These are phyloP conservation scores for Plenodomus tracheiphilus DNA, from an alignment of 2,329 filamentous ascomycete genomes.

Conservation along the genomic window DNA sequence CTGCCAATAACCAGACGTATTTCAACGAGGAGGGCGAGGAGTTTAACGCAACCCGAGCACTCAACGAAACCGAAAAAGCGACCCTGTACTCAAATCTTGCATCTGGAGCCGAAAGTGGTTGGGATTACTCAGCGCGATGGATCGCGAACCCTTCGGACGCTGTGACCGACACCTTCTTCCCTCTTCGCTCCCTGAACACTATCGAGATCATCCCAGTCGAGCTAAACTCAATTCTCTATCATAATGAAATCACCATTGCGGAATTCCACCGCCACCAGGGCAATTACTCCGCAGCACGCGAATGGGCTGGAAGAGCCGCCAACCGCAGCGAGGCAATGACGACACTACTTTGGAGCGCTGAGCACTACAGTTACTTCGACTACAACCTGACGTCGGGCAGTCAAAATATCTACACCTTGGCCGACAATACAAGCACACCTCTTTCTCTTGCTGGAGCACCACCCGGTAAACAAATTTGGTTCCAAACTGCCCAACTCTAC, in stretches of 20 bases:
- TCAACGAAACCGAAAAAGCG: conserved; percentile 58
- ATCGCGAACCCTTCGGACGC: conserved; percentile 62
- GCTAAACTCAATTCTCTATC: conserved; percentile 69
- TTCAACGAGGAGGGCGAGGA: conserved; percentile 61
- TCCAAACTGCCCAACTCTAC: conserved; percentile 64
- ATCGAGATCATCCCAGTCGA: conserved; percentile 64
- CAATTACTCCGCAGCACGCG: conserved; percentile 54
- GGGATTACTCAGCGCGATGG: conserved; percentile 67
- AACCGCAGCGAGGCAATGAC: conserved; percentile 65
- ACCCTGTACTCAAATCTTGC: conserved; percentile 65
- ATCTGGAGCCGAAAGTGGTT: conserved; percentile 67
- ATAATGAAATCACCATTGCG: conserved; percentile 64
- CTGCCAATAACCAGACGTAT: conserved; percentile 68
- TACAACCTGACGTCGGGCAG: conserved; percentile 64
- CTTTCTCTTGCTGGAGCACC: conserved; percentile 52
- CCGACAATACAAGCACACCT: conserved; percentile 46
- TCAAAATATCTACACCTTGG: conserved; percentile 59
- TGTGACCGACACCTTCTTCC: conserved; percentile 64
- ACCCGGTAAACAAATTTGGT: conserved; percentile 59
- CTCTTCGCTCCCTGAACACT: conserved; percentile 65
- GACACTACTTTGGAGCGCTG: conserved; percentile 66
- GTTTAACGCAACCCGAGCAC: conserved; percentile 56
- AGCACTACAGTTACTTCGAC: conserved; percentile 68
- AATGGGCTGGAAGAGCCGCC: conserved; percentile 56
- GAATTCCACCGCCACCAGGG: conserved; percentile 57